Evolutionary conservation across 805 yeast species (phyloP), one percentile per base, ranked within the genome.

Genomic region (Candida golubevii): DNA sequence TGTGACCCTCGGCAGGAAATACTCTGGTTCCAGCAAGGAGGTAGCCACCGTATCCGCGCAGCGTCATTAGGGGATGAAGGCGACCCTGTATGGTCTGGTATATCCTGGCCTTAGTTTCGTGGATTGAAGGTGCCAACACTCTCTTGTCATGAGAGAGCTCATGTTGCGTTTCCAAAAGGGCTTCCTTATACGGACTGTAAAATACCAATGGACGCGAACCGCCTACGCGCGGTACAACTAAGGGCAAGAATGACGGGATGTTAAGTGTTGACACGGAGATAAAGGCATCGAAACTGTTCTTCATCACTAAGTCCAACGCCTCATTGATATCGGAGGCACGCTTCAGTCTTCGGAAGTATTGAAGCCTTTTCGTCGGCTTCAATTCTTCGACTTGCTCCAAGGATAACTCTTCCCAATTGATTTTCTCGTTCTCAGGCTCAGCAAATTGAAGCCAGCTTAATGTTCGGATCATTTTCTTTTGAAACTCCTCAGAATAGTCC

Each of bases 41-140:
- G 61, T 80, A 91, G 0, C 99, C 99, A 30, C 97, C 98, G 46
- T 85, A 90, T 7, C 96, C 89, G 56, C 88, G 77, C 75, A 84
- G 82, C 0, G 97, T 87, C 99, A 93, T 93, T 48, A 83, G 60
- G 0, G 99, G 99, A 63, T 93, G 99, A 57, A 91, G 71, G 60
- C 95, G 82, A 7, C 98, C 99, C 14, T 95, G 88, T 27, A 91
- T 80, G 3, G 97, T 88, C 69, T 93, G 99, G 61, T 85, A 90
- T 39, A 82, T 83, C 51, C 97, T 78, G 10, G 85, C 93, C 49
- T 87, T 74, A 1, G 95, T 79, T 62, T 90, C 97, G 49, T 78
- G 74, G 18, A 91, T 79, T 12, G 88, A 79, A 6, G 97, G 95
- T 0, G 93, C 91, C 54, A 93, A 69, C 8, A 87, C 78, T 37